These are phyloP conservation scores for Coniochaeta prunicola DNA, from an alignment of 2,329 filamentous ascomycete genomes.

Conservation along the genomic window DNA sequence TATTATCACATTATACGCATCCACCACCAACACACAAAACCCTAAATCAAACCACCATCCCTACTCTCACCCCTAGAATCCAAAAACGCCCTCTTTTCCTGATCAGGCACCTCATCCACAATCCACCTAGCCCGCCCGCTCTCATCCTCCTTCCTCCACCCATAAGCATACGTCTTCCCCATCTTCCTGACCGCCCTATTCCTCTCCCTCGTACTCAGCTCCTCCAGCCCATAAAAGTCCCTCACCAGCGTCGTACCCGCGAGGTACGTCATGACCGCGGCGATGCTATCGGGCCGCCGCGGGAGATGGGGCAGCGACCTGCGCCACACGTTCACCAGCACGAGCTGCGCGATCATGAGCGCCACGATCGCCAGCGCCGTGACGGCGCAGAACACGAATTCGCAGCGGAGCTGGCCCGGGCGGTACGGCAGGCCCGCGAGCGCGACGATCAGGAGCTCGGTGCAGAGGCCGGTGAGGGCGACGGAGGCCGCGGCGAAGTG, in stretches of 20 bases:
- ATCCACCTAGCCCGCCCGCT: conserved; percentile 10
- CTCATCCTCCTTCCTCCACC: conserved; percentile 4
- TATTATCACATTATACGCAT: background rate
- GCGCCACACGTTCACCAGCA: conserved; percentile 11
- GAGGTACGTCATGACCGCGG: conserved; percentile 17
- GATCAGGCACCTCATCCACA: conserved; percentile 10
- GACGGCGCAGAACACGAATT: conserved; percentile 14
- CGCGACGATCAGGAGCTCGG: conserved; percentile 15
- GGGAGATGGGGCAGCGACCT: conserved; percentile 13
- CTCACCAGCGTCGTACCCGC: conserved; percentile 13
- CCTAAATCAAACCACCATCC: background rate
- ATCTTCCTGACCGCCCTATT: conserved; percentile 9
- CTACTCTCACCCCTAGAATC: background rate
- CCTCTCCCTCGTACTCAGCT: conserved; percentile 5
- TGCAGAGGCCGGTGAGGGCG: conserved; percentile 11
- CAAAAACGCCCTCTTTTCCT: conserved; percentile 8
- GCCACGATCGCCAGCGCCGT: conserved; percentile 6
- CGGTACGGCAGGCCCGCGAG: conserved; percentile 16
- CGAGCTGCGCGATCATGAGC: conserved; percentile 12
- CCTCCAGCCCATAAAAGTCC: conserved; percentile 11
- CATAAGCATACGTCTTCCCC: conserved; percentile 11
- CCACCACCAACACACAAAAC: background rate
- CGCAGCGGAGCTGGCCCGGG: conserved; percentile 14
- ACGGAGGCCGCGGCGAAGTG: conserved; percentile 12
- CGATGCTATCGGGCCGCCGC: conserved; percentile 14